Evolutionary conservation across 1,284 basidiomycete species (phyloP), one percentile per base, ranked within the genome.

Genomic region (Sparassis latifolia): DNA sequence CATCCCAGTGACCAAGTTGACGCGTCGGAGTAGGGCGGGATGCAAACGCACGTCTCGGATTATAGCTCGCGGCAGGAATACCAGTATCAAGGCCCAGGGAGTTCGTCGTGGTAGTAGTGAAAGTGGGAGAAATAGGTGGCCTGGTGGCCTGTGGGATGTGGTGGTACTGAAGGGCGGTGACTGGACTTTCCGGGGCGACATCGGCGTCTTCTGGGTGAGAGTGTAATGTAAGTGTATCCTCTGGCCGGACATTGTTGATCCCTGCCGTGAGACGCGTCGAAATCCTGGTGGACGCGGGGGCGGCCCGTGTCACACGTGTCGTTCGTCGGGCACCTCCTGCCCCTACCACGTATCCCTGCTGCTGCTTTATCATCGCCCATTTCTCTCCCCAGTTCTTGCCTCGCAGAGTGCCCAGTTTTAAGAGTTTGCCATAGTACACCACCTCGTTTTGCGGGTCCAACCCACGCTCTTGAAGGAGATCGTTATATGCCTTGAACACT

Each of bases 401-500:
- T 67, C 80, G 86, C 61, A 91, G 61, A 31, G 84, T 88, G 42
- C 86, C 86, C 3, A 92, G 70, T 64, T 91, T 89, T 53, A 92
- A 67, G 33, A 92, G 66, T 63, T 88, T 86, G 30, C 80, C 79
- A 63, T 90, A 92, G 62, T 84, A 87, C n/a, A 83, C 71, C 10
- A 88, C 85, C 63, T 92, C 89, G 33, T 79, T 73, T 52, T 84
- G 79, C n/a, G 82, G 77, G 57, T 90, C 85, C n/a, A 91, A 67
- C 2, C 84, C 84, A 3, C 82, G 75, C 55, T 86, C 82, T 51
- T 77, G 76, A 12, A 91, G 69, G 27, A 89, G 78, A 53, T 86
- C 82, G 58, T 82, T 87, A 64, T 92, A 92, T 0, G 88, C 85
- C 59, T 86, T 88, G 73, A 89, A 83, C n/a, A 89, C 78, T 2